Evolutionary conservation across 495 filamentous ascomycete species (phyloP), one percentile per base, ranked within the genome.

Genomic region (Parmelia sp.): DNA sequence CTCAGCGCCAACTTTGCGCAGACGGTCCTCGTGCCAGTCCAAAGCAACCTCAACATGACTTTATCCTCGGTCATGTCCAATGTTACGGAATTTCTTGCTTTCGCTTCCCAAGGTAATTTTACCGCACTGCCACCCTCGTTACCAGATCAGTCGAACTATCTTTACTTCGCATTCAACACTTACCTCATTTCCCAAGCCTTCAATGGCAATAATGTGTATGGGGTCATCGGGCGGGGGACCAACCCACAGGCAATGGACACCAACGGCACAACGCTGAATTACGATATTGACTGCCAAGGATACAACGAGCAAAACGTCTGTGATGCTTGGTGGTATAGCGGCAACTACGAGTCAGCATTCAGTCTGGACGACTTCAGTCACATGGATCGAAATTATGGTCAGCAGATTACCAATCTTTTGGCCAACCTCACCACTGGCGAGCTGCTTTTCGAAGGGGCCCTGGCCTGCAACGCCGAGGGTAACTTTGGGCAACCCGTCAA

Each of bases 241-340:
- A 58, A 66, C 51, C 64, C 57, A 6, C 35, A 55, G 4, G 25
- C 14, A 29, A 35, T 66, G 47, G 44, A n/a, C 7, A 66, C 58
- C 10, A 66, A 61, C 37, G 64, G 57, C n/a, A 55, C 64, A 4
- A 44, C 39, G 25, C 15, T 64, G 6, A 56, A 33, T 27, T 56
- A 53, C 15, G 29, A 61, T 36, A 40, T 61, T 47, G 44, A 61
- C 10, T 56, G 47, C 44, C 9, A 66, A 27, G 44, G 17, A 29
- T 57, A 53, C 35, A 40, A 66, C 36, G 64, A 42, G 11, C 58
- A 66, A 36, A 42, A 55, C 19, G 58, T 66, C 14, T 66, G 64
- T 37, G 64, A 66, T 57, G 64, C 64, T 23, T 66, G 58, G 58
- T 61, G 57, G 58, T 61, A 66, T 58, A 66, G 64, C 33, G 47